These are phyloP conservation scores for Coemansia sp. DNA, from an alignment of 192 early-diverging fungal genomes.

Conservation along the genomic window DNA sequence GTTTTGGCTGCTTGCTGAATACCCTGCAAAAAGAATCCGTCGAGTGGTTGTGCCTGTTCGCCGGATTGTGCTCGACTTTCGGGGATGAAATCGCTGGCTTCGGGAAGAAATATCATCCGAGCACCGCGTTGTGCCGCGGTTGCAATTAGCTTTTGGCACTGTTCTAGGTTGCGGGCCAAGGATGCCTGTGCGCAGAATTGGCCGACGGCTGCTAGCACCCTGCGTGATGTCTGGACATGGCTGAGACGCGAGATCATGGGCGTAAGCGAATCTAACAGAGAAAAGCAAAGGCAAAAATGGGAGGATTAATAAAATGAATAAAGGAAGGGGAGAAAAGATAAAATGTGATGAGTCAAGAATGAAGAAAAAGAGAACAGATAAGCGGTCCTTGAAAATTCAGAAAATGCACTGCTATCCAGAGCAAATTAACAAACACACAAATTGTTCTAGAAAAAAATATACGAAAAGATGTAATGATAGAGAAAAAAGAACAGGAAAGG, in stretches of 20 bases:
- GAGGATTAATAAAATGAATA: no score
- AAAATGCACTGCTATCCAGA: no score
- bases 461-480: no score
- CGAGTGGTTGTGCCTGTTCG: constrained; percentile 50
- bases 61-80: constrained; percentile 50
- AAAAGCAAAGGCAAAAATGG: not conserved
- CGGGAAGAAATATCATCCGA: constrained; percentile 78
- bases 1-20: constrained; percentile 59
- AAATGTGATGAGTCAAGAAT: no score
- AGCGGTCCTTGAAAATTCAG: no score
- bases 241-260: constrained; percentile 42
- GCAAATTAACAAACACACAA: no score
- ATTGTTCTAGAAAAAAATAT: no score
- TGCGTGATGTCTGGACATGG: constrained; percentile 21
- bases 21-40: constrained; percentile 56
- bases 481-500: no score
- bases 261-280: constrained; percentile 30
- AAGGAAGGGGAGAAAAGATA: no score
- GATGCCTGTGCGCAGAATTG: constrained; percentile 68
- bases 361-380: no score
- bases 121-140: constrained; percentile 57
- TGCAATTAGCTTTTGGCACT: constrained; percentile 57
- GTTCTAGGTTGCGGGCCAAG: constrained; percentile 57
- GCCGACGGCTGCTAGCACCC: constrained; percentile 57
- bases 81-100: constrained; percentile 79